Conservation (phyloP, 2,329 filamentous ascomycete species). For the Pseudogymnoascus sp. region DNA sequence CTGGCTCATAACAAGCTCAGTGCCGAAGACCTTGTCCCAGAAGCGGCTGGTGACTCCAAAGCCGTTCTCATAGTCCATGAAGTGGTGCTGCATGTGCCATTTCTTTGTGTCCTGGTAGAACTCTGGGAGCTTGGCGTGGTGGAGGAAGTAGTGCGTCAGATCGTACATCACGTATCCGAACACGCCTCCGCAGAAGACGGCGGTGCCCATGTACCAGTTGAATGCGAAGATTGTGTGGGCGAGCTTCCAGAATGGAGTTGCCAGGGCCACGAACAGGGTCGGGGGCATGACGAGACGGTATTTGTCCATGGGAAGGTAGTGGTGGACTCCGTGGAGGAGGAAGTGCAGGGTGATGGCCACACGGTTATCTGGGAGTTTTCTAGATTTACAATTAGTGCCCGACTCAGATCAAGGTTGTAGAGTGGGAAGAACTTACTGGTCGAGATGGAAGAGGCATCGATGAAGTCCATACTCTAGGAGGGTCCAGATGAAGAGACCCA, state of each 20-base stretch:
- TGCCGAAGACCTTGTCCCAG: constrained; percentile 91
- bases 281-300: constrained; percentile 97
- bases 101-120: constrained; percentile 95
- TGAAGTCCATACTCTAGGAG: constrained; percentile 85
- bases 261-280: constrained; percentile 73
- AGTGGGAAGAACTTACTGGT: constrained; percentile 54
- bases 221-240: constrained; percentile 75
- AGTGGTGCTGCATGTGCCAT: constrained; percentile 94
- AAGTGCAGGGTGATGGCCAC: constrained; percentile 84
- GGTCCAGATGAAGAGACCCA: constrained; percentile 76
- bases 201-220: constrained; percentile 73
- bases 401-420: neutral
- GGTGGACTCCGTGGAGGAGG: constrained; percentile 90
- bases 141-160: constrained; percentile 95
- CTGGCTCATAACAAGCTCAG: constrained; percentile 51
- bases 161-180: constrained; percentile 97
- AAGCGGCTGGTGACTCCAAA: constrained; percentile 95
- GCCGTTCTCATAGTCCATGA: constrained; percentile 94
- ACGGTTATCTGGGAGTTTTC: constrained; percentile 83
- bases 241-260: constrained; percentile 85
- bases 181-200: constrained; percentile 80
- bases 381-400: constrained; percentile 33
- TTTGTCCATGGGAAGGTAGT: constrained; percentile 98
- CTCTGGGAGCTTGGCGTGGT: constrained; percentile 82
- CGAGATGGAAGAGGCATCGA: constrained; percentile 87